A percentile compares a stretch with the other conserved stretches of the same genome.
phyloP scores from a whole-genome alignment of 371 early-diverging fungal species.

The Sporodiniella umbellata region DNA sequence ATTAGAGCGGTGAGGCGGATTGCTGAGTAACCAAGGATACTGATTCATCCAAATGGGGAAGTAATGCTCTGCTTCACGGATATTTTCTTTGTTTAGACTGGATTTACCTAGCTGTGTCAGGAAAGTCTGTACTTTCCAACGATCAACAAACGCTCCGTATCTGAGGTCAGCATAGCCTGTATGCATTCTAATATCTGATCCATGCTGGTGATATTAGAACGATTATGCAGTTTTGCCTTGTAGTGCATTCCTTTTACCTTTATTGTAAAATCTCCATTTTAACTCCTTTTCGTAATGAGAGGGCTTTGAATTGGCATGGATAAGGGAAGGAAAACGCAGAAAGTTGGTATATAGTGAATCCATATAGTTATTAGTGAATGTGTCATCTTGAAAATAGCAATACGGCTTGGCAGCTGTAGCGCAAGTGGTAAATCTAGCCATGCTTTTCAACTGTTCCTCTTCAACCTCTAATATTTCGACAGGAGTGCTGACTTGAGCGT shows the following conservation, averaged over 20 bases:
- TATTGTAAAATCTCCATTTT: conserved; percentile 49
- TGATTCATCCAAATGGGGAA: conserved; percentile 68
- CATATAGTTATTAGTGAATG: conserved; percentile 52
- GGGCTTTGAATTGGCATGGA: conserved; percentile 61
- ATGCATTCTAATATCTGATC: conserved; percentile 50
- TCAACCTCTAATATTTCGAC: conserved; percentile 43
- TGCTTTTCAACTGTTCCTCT: conserved; percentile 48
- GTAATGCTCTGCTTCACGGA: conserved; percentile 55
- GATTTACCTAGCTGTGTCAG: conserved; percentile 54
- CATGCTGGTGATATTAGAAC: too few species aligned
- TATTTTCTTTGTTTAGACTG: conserved; percentile 45
- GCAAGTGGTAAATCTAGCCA: conserved; percentile 60
- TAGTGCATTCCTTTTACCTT: too few species aligned
- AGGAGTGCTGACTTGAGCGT: conserved; percentile 7
- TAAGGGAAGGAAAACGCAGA: conserved; percentile 49
- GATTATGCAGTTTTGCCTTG: too few species aligned
- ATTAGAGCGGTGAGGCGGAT: conserved; percentile 29
- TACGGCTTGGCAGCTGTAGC: conserved; percentile 53
- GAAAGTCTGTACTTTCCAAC: conserved; percentile 44
- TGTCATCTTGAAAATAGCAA: conserved; percentile 66
- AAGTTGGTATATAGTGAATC: conserved; percentile 63
- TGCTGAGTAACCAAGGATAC: conserved; percentile 59
- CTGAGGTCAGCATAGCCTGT: conserved; percentile 62
- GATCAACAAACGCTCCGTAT: conserved; percentile 54
- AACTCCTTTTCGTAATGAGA: conserved; percentile 51